phyloP scores from a whole-genome alignment of 805 yeast species.

The Hanseniaspora taiwanica region DNA sequence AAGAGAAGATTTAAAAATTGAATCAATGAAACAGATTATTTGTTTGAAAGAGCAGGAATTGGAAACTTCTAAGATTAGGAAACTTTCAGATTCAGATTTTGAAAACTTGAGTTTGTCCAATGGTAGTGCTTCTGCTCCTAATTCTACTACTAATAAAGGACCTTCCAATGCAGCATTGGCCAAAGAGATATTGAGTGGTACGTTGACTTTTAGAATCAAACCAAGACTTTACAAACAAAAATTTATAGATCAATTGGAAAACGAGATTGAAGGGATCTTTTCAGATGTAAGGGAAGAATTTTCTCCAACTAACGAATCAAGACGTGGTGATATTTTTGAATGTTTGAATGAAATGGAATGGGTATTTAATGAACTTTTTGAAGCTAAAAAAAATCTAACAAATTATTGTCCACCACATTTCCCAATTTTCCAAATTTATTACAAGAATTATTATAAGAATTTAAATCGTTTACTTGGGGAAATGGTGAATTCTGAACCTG shows the following conservation, averaged over 20 bases:
- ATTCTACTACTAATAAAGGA: too few relatives aligned
- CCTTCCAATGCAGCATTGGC: slow-evolving; percentile 9
- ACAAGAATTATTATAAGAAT: slow-evolving; percentile 53
- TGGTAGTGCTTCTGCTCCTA: too few relatives aligned
- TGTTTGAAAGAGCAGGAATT: slow-evolving; percentile 20
- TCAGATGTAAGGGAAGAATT: too few relatives aligned
- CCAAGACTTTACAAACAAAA: slow-evolving; percentile 49
- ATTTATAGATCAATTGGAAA: slow-evolving; percentile 45
- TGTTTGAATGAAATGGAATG: slow-evolving; percentile 66
- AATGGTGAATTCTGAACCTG: slow-evolving; percentile 59
- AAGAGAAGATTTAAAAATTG: slow-evolving; percentile 53
- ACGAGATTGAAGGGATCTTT: slow-evolving; percentile 46
- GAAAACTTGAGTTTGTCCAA: too few relatives aligned
- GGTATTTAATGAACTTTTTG: slow-evolving; percentile 66
- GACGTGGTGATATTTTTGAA: slow-evolving; percentile 37
- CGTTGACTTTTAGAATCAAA: slow-evolving; percentile 28
- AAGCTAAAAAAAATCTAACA: slow-evolving; percentile 46
- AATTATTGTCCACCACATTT: slow-evolving; percentile 59
- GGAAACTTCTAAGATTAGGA: slow-evolving; percentile 17
- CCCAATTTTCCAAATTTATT: slow-evolving; percentile 52
- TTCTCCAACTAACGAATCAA: too few relatives aligned
- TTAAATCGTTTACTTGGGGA: slow-evolving; percentile 51
- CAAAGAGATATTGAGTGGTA: slow-evolving; percentile 29
- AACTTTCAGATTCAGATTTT: slow-evolving; percentile 14
- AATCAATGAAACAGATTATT: slow-evolving; percentile 21